Conservation (phyloP, 2,329 filamentous ascomycete genomes). For the Lecanicillium sp. region DNA sequence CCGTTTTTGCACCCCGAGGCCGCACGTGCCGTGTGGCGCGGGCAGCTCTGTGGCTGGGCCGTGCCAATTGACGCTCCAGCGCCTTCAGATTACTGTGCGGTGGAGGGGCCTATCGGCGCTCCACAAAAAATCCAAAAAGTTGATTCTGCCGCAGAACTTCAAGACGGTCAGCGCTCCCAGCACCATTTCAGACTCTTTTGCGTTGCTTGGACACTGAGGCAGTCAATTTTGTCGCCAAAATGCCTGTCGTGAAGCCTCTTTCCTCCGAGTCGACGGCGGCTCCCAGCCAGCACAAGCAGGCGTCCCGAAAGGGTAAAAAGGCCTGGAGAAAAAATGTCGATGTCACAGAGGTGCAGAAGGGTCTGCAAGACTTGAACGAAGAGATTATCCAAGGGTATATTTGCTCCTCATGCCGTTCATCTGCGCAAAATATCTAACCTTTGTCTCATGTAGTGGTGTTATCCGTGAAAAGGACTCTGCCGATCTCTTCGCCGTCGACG, state of each 20-base stretch:
- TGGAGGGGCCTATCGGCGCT: slow-evolving; percentile 5
- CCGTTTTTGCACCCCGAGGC: no score
- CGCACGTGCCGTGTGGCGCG: no score
- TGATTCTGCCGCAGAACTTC: background rate
- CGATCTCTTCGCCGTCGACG: slow-evolving; percentile 80
- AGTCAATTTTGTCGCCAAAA: slow-evolving; percentile 20
- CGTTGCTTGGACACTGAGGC: no score
- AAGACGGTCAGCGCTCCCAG: background rate
- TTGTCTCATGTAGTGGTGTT: slow-evolving; percentile 57
- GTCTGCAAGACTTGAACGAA: slow-evolving; percentile 76
- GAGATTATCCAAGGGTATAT: slow-evolving; percentile 82
- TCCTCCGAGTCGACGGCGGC: slow-evolving; percentile 44
- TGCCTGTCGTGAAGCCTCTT: slow-evolving; percentile 46
- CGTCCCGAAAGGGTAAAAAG: slow-evolving; percentile 95
- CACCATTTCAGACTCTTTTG: no score
- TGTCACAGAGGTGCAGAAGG: slow-evolving; percentile 74
- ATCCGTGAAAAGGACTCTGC: slow-evolving; percentile 75
- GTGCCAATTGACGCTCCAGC: slow-evolving; percentile 4
- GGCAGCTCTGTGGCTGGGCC: background rate
- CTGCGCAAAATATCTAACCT: slow-evolving; percentile 13
- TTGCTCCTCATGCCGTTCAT: background rate
- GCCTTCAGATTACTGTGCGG: slow-evolving; percentile 6
- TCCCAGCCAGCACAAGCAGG: slow-evolving; percentile 76
- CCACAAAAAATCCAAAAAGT: slow-evolving; percentile 9
- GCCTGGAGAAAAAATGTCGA: slow-evolving; percentile 99